Evolutionary conservation across 2,329 filamentous ascomycete species (phyloP), one percentile per base, ranked within the genome.

Genomic region (Fusarium xylarioides): DNA sequence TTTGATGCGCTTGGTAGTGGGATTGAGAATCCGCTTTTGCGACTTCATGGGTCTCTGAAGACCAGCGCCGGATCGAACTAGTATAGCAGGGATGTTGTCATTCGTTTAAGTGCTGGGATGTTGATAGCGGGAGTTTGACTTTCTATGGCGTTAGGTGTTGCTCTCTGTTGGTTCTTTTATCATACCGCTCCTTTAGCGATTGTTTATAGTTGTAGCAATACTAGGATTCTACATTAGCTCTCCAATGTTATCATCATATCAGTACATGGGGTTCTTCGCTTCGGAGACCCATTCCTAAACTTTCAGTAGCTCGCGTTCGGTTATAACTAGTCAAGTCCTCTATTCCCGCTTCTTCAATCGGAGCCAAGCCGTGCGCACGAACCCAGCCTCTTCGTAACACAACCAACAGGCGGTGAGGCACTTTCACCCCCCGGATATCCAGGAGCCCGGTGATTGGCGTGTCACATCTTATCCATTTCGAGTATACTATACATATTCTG

Each of bases 21-120:
- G 3, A 34, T 70, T 18, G 50, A 65, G 26, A 69, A 65, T 10
- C 37, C 44, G 14, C 47, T 69, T 11, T 18, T 69, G 8, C 59
- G 46, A 32, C 46, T 69, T 8, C 46, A 54, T 21, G 58, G 58
- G 12, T 32, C 18, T 26, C n/a, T 69, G 9, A 64, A 58, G 23
- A 32, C 34, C 3, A 28, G 19, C 18, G 16, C 15, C 11, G 37
- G 18, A 3, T 40, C 58, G 2, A 47, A 26, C 12, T 68, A 43
- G 14, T 12, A 9, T 4, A 2, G 16, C 19, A 50, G 12, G 54
- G 32, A 12, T 30, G 3, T 7, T 26, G 16, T 35, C 19, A 49
- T 10, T 26, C 30, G 9, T 23, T 56, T 21, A 15, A 47, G 4
- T 28, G 11, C 30, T 11, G 11, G 40, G 40, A 15, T 37, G 3